phyloP scores from a whole-genome alignment of 2,329 filamentous ascomycete genomes.

The Verticillium tricorpus region DNA sequence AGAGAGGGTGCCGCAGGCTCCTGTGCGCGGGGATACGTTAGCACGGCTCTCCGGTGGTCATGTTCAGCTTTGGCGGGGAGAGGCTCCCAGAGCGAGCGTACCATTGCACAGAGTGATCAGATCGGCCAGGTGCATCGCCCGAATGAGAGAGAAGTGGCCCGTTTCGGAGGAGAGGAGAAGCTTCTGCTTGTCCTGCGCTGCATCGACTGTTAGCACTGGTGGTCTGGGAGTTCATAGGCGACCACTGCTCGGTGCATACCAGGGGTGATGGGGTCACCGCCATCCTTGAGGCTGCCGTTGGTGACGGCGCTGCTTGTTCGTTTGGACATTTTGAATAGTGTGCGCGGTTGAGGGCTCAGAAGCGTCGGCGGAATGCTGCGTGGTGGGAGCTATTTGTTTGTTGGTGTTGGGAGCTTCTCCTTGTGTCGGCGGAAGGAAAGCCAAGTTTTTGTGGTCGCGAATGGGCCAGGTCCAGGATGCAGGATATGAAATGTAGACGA shows the following conservation, averaged over 20 bases:
- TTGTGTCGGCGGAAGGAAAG: not conserved
- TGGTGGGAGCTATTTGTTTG: not conserved
- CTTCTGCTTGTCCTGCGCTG: conserved; percentile 72
- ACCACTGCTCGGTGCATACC: conserved; percentile 23
- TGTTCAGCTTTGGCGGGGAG: not conserved
- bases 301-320: conserved; percentile 45
- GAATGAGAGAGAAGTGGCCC: conserved; percentile 68
- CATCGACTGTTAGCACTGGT: not conserved
- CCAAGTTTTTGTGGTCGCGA: not conserved
- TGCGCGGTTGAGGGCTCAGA: not conserved
- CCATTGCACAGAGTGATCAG: conserved; percentile 80
- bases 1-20: conserved; percentile 79
- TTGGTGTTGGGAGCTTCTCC: not conserved
- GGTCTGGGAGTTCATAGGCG: not conserved
- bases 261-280: conserved; percentile 20
- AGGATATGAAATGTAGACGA: not conserved
- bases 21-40: not conserved
- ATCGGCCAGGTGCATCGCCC: conserved; percentile 73
- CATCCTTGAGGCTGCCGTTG: conserved; percentile 35
- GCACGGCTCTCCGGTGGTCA: not conserved
- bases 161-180: conserved; percentile 64
- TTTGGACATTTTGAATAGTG: conserved; percentile 52
- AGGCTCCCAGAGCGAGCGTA: conserved; percentile 24
- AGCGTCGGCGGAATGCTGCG: not conserved
- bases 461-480: not conserved